Base-by-base conservation (phyloP, 176 grass and related monocot species). In the Metroxylon sagu region DNA sequence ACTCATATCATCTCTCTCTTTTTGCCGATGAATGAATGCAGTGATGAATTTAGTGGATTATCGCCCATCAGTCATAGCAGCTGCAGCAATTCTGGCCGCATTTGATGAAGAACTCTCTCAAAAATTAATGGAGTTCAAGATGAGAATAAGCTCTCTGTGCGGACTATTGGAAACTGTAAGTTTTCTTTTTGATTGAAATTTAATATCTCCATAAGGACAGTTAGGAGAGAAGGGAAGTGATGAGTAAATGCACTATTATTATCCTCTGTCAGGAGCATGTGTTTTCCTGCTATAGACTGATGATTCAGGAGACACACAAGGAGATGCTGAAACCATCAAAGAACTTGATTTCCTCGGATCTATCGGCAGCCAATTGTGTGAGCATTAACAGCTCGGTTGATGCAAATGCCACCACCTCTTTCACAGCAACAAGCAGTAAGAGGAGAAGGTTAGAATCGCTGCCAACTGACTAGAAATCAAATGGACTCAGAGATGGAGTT, bases 251-350 rank as follows among this genome's bases (percentile, higher is more conserved):
- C 54, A 14, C 52, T 65, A 25, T 68, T 67, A 60, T 74, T 78
- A 10, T 76, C 77, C 52, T 75, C 31, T 75, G 64, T 82, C 83
- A 98, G 93, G 84, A 60, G 15, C 75, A 83, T 76, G 93, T 98
- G 66, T 98, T 69, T 75, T 92, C 93, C 59, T 98, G 93, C 88
- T 98, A 89, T 75, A 88, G 53, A 39, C 61, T 75, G 63, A 89
- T 98, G 84, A 76, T 85, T 52, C 87, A 74, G 39, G 84, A 75
- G 61, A 76, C 56, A 26, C 50, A 5, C 16, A 62, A 55, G 51
- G 18, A 84, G 76, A 71, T 58, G 67, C 67, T 65, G 48, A 59
- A 69, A 50, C 66, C 59, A 60, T 82, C 81, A 73, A 68, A 73
- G 77, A 71, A 70, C 66, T 18, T 71, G 67, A 58, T 68, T 51